Conservation (phyloP, 1,284 basidiomycete species). For the Farysia itapuensis region DNA sequence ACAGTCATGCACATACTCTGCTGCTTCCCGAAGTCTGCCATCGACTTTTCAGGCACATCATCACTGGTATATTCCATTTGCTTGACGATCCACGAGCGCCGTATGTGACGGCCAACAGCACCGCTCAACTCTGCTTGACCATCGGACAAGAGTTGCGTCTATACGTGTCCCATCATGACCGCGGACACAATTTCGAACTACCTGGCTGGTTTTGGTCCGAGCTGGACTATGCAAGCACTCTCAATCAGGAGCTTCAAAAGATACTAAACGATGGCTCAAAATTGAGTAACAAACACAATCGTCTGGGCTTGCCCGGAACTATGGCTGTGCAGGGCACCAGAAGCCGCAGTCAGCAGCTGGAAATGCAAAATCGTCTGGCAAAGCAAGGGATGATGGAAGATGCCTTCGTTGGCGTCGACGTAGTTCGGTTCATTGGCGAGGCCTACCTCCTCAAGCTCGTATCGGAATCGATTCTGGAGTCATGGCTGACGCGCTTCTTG, state of each 20-base stretch:
- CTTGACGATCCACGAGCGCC: slow-evolving; percentile 15
- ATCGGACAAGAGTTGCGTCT: slow-evolving; percentile 11
- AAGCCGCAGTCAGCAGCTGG: background rate
- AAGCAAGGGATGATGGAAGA: slow-evolving; percentile 8
- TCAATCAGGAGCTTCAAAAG: slow-evolving; percentile 13
- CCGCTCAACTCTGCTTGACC: slow-evolving; percentile 7
- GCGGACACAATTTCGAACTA: no score
- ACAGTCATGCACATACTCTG: background rate
- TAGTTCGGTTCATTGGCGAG: slow-evolving; percentile 27
- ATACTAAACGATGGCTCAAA: slow-evolving; percentile 8
- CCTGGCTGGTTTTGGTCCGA: no score
- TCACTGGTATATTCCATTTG: slow-evolving; percentile 24
- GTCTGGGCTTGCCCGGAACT: slow-evolving; percentile 8
- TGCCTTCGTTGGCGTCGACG: slow-evolving; percentile 10
- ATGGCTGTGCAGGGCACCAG: background rate
- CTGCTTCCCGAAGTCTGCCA: background rate
- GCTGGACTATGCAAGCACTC: background rate
- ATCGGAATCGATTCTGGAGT: background rate
- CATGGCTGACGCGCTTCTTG: slow-evolving; percentile 48
- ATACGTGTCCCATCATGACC: background rate
- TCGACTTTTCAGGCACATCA: slow-evolving; percentile 11
- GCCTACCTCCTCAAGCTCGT: slow-evolving; percentile 8
- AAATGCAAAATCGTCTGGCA: slow-evolving; percentile 6
- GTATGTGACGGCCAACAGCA: slow-evolving; percentile 7
- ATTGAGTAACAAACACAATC: slow-evolving; percentile 6